Percentiles rank a stretch among this genome's conserved stretches.
Conservation (phyloP, 2,329 filamentous ascomycete genomes). For the Fusarium pininemorale region DNA sequence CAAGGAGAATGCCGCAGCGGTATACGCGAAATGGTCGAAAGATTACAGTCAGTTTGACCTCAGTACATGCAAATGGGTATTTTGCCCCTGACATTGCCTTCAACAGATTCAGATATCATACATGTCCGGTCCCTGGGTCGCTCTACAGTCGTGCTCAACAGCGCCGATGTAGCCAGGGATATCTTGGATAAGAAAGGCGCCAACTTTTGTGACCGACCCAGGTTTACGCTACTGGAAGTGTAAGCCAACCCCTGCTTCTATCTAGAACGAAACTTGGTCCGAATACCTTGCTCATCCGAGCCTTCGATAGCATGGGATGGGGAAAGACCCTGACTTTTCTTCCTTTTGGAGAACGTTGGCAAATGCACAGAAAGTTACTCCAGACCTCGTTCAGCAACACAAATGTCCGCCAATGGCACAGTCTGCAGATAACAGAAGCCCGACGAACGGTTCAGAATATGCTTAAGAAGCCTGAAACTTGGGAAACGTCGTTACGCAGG, state of each 20-base stretch:
- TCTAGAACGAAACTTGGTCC: neutral
- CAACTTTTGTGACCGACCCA: slow-evolving; percentile 56
- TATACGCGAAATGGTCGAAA: slow-evolving; percentile 41
- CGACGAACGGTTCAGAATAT: slow-evolving; percentile 34
- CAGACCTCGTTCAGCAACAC: slow-evolving; percentile 54
- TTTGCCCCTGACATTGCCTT: neutral
- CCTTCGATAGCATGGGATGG: slow-evolving; percentile 53
- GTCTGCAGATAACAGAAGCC: slow-evolving; percentile 39
- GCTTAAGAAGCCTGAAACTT: slow-evolving; percentile 28
- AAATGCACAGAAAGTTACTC: slow-evolving; percentile 54
- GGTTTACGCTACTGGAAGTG: slow-evolving; percentile 53
- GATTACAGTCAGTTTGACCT: slow-evolving; percentile 37
- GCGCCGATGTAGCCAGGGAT: slow-evolving; percentile 48
- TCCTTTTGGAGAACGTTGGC: slow-evolving; percentile 52
- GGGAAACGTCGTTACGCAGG: slow-evolving; percentile 42
- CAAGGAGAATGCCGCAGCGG: slow-evolving; percentile 39
- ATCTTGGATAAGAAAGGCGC: slow-evolving; percentile 55
- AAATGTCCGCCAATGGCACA: slow-evolving; percentile 43
- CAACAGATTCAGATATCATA: slow-evolving; percentile 46
- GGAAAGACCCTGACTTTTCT: slow-evolving; percentile 57
- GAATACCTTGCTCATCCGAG: neutral
- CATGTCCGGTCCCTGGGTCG: slow-evolving; percentile 44
- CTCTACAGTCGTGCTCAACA: slow-evolving; percentile 45
- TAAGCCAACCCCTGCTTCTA: slow-evolving; percentile 19
- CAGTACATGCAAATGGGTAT: neutral